A percentile compares a stretch with the other conserved stretches of the same genome.
Evolutionary conservation across 768 basidiomycete genomes (phyloP).

Genomic region (Boletus sp.): DNA sequence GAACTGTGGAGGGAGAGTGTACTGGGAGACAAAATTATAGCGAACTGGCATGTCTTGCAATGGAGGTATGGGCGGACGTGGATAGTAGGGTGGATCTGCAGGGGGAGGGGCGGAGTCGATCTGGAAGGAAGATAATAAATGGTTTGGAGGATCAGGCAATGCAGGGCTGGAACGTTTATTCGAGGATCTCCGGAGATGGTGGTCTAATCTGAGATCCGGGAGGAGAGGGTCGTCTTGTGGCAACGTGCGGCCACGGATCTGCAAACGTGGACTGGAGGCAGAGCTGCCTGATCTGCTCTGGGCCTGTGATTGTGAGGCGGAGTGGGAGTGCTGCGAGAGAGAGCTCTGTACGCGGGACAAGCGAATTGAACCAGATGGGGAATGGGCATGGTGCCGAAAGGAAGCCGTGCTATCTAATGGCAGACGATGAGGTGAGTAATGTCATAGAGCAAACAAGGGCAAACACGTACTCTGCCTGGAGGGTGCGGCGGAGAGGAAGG

Average conservation of each 20-base stretch:
- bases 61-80: conserved; percentile 17
- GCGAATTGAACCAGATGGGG: conserved; percentile 33
- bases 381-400: conserved; percentile 27
- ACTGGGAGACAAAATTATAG: conserved; percentile 16
- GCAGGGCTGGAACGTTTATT: conserved; percentile 19
- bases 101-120: conserved; percentile 10
- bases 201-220: conserved; percentile 25
- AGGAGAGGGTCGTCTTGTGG: conserved; percentile 37
- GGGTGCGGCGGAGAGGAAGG: conserved; percentile 29
- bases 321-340: conserved; percentile 30
- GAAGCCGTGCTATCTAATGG: conserved; percentile 29
- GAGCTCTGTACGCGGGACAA: conserved; percentile 38
- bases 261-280: conserved; percentile 48
- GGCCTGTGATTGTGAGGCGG: conserved; percentile 42
- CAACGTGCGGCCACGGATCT: conserved; percentile 40
- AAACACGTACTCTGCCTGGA: conserved; percentile 40
- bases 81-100: conserved; percentile 18
- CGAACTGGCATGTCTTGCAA: conserved; percentile 24
- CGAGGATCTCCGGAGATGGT: conserved; percentile 12
- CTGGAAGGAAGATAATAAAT: conserved; percentile 12
- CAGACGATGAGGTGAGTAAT: conserved; percentile 7
- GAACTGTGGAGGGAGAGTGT: conserved; percentile 17
- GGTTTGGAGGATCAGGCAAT: conserved; percentile 15
- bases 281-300: conserved; percentile 47
- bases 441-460: conserved; percentile 7